Percentiles rank a stretch among this genome's conserved stretches.
Conservation (phyloP, 352 stramenopile genomes). For the Phytophthora pseudosyringae region DNA sequence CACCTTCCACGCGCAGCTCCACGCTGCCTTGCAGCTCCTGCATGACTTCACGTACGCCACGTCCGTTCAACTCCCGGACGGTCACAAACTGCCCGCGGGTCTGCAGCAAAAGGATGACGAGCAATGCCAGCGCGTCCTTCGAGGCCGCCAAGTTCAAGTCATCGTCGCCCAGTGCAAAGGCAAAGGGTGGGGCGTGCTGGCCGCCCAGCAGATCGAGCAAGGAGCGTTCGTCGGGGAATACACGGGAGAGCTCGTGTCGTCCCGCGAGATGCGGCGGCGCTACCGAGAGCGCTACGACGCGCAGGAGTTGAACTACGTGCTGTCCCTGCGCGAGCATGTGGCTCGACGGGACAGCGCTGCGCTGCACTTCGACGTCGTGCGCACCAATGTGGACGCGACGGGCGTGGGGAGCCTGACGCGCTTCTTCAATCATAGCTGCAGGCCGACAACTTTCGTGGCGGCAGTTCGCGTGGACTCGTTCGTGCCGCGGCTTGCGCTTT, state of each 20-base stretch:
- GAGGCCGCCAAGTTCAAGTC: slow-evolving; percentile 39
- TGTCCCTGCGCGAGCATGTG: slow-evolving; percentile 58
- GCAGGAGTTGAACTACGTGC: slow-evolving; percentile 53
- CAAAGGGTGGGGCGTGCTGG: slow-evolving; percentile 62
- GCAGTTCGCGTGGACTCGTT: slow-evolving; percentile 64
- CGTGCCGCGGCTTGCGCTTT: slow-evolving; percentile 65
- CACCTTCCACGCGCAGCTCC: slow-evolving; percentile 8
- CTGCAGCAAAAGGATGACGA: slow-evolving; percentile 26
- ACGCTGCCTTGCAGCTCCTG: slow-evolving; percentile 5
- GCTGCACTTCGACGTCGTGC: slow-evolving; percentile 35
- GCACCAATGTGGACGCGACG: slow-evolving; percentile 71
- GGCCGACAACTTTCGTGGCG: slow-evolving; percentile 53
- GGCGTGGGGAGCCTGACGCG: slow-evolving; percentile 59
- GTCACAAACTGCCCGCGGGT: slow-evolving; percentile 36
- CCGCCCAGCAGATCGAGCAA: slow-evolving; percentile 34
- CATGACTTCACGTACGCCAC: slow-evolving; percentile 49
- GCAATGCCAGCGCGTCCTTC: slow-evolving; percentile 29
- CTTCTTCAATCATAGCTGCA: slow-evolving; percentile 80
- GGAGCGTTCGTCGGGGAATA: slow-evolving; percentile 66
- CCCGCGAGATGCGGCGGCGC: slow-evolving; percentile 42
- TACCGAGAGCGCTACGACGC: slow-evolving; percentile 42
- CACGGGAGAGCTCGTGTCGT: slow-evolving; percentile 67
- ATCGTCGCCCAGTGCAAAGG: slow-evolving; percentile 26
- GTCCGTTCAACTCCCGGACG: slow-evolving; percentile 30
- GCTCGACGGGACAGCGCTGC: not conserved